phyloP scores from a whole-genome alignment of 345 rosid genomes.

The Laguncularia racemosa region DNA sequence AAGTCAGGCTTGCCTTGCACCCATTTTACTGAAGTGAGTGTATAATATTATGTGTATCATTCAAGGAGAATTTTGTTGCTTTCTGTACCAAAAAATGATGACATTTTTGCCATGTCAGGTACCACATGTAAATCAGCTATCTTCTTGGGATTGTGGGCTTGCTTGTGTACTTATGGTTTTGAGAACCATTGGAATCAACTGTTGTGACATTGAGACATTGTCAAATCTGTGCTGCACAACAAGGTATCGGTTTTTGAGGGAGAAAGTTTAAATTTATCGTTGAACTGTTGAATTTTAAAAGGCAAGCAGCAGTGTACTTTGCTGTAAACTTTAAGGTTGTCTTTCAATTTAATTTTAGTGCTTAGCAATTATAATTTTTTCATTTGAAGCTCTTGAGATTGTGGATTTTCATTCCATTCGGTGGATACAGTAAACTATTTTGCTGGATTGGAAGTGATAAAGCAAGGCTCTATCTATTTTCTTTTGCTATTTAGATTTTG shows the following conservation, averaged over 20 bases:
- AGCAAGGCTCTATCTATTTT: too few relatives aligned
- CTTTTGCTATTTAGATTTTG: too few relatives aligned
- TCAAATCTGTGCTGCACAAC: conserved; percentile 65
- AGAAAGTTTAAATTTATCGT: too few relatives aligned
- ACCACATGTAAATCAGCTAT: conserved; percentile 69
- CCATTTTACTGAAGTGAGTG: conserved; percentile 43
- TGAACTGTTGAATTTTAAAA: too few relatives aligned
- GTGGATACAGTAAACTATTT: too few relatives aligned
- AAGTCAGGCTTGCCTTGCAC: conserved; percentile 30
- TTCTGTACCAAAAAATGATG: conserved; percentile 1
- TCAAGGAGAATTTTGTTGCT: conserved; percentile 2
- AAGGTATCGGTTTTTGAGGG: conserved; percentile 29
- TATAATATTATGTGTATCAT: background rate
- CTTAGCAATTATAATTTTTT: too few relatives aligned
- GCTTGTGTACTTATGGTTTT: conserved; percentile 89
- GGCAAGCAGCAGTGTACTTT: too few relatives aligned
- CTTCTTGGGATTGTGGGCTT: conserved; percentile 93
- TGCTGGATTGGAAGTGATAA: too few relatives aligned
- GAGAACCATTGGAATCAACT: conserved; percentile 54
- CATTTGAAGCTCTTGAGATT: too few relatives aligned
- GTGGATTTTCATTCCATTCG: too few relatives aligned
- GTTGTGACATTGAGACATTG: conserved; percentile 48
- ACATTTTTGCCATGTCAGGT: conserved; percentile 38
- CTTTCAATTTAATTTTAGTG: too few relatives aligned
- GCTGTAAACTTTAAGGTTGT: too few relatives aligned